A percentile compares a stretch with the other conserved stretches of the same genome.
phyloP scores from a whole-genome alignment of 805 yeast species.

The Priceomyces carsonii region DNA sequence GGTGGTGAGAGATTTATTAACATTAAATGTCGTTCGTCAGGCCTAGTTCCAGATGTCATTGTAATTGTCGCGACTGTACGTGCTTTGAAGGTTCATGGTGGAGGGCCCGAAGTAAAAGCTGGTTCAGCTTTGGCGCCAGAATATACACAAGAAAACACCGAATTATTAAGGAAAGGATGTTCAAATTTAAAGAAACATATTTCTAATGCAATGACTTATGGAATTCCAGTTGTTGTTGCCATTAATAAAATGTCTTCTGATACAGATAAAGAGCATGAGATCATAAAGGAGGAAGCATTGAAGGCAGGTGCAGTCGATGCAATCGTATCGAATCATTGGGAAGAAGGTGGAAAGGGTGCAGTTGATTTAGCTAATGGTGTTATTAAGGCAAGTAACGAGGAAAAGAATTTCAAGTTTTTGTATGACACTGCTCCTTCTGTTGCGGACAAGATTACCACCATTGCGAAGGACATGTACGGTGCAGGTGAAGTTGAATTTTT shows the following conservation, averaged over 20 bases:
- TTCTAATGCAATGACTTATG: constrained; percentile 67
- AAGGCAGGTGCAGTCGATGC: constrained; percentile 82
- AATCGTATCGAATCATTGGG: constrained; percentile 83
- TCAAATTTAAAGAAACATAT: constrained; percentile 78
- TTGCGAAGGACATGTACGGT: constrained; percentile 78
- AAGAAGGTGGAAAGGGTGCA: constrained; percentile 83
- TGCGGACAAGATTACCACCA: constrained; percentile 65
- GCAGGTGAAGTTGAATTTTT: constrained; percentile 70
- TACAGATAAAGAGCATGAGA: constrained; percentile 64
- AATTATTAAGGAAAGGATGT: constrained; percentile 67
- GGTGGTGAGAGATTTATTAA: constrained; percentile 87
- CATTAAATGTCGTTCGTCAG: constrained; percentile 82
- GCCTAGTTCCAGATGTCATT: constrained; percentile 73
- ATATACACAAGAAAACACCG: constrained; percentile 70
- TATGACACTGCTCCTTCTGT: constrained; percentile 62
- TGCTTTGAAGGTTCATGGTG: constrained; percentile 85
- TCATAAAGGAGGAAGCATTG: constrained; percentile 65
- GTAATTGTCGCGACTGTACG: constrained; percentile 83
- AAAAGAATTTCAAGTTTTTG: constrained; percentile 50
- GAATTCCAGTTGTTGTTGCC: constrained; percentile 80
- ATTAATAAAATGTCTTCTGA: constrained; percentile 79
- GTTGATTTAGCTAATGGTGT: constrained; percentile 72
- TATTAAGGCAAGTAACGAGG: constrained; percentile 56
- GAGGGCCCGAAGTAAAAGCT: constrained; percentile 86
- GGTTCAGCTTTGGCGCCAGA: constrained; percentile 78